These are phyloP conservation scores for Fusarium anthophilum DNA, from an alignment of 2,329 filamentous ascomycete species.

Conservation along the genomic window DNA sequence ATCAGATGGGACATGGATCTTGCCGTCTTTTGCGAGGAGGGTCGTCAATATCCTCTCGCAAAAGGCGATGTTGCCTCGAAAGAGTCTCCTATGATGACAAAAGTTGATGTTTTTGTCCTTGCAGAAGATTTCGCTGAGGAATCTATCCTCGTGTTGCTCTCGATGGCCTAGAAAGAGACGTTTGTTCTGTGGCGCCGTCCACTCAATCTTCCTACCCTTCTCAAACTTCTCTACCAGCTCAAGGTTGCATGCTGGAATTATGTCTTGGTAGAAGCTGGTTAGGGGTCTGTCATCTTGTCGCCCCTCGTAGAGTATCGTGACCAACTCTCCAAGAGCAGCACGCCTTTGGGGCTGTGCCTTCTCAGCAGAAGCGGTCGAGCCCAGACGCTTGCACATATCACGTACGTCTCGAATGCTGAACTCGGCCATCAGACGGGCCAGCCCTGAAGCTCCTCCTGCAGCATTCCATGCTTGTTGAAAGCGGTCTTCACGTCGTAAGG, in stretches of 20 bases:
- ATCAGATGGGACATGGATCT: conserved; percentile 22
- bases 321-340: conserved; percentile 32
- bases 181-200: conserved; percentile 23
- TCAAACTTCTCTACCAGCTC: conserved; percentile 36
- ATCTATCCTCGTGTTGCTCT: conserved; percentile 22
- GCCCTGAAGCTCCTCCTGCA: conserved; percentile 32
- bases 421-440: conserved; percentile 36
- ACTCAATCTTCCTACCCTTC: conserved; percentile 3
- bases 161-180: conserved; percentile 27
- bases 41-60: conserved; percentile 18
- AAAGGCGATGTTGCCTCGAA: conserved; percentile 29
- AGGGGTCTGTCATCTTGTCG: conserved; percentile 33
- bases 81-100: conserved; percentile 4
- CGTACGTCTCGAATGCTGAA: conserved; percentile 40
- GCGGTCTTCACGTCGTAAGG: conserved; percentile 28
- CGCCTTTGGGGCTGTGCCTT: conserved; percentile 35
- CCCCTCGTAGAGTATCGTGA: conserved; percentile 21
- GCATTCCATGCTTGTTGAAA: conserved; percentile 39
- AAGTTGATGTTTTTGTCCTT: not conserved
- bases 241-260: conserved; percentile 36
- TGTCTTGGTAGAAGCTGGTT: conserved; percentile 33
- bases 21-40: conserved; percentile 7
- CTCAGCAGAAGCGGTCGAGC: conserved; percentile 31
- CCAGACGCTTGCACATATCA: conserved; percentile 29
- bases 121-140: conserved; percentile 29